Evolutionary conservation across 1,284 basidiomycete genomes (phyloP).

Genomic region (Irpex sp.): DNA sequence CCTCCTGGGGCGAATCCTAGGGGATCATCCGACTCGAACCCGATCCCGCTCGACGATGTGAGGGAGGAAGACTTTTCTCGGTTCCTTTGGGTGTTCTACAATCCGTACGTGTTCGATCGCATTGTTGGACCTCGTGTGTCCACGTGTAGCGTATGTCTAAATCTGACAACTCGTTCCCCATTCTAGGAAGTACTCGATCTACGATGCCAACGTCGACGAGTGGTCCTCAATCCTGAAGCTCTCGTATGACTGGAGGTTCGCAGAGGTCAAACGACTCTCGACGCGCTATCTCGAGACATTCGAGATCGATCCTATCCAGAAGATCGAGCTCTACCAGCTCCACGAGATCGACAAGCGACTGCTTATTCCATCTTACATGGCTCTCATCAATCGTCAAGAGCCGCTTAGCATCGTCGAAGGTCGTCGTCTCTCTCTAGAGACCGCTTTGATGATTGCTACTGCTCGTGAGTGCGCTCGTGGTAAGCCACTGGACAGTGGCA

Average conservation of each 20-base stretch:
- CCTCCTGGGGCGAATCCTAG: slow-evolving; percentile 41
- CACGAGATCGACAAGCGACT: slow-evolving; percentile 50
- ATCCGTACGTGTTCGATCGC: slow-evolving; percentile 42
- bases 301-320: slow-evolving; percentile 53
- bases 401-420: slow-evolving; percentile 59
- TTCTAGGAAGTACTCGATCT: slow-evolving; percentile 51
- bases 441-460: slow-evolving; percentile 49
- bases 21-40: slow-evolving; percentile 43
- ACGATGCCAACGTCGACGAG: slow-evolving; percentile 46
- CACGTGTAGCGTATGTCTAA: not conserved
- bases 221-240: slow-evolving; percentile 61
- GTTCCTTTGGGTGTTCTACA: slow-evolving; percentile 71
- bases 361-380: slow-evolving; percentile 53
- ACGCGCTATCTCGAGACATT: slow-evolving; percentile 60
- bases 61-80: slow-evolving; percentile 46
- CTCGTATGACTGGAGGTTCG: slow-evolving; percentile 56
- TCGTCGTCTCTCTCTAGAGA: slow-evolving; percentile 53
- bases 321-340: slow-evolving; percentile 53
- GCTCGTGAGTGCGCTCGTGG: slow-evolving; percentile 54
- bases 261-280: slow-evolving; percentile 53
- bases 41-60: slow-evolving; percentile 49
- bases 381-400: slow-evolving; percentile 49
- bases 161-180: not conserved
- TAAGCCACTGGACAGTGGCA: slow-evolving; percentile 33
- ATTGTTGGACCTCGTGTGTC: not conserved